Evolutionary conservation across 768 basidiomycete species (phyloP), one percentile per base, ranked within the genome.

Genomic region (Thelephora aurantiotincta): DNA sequence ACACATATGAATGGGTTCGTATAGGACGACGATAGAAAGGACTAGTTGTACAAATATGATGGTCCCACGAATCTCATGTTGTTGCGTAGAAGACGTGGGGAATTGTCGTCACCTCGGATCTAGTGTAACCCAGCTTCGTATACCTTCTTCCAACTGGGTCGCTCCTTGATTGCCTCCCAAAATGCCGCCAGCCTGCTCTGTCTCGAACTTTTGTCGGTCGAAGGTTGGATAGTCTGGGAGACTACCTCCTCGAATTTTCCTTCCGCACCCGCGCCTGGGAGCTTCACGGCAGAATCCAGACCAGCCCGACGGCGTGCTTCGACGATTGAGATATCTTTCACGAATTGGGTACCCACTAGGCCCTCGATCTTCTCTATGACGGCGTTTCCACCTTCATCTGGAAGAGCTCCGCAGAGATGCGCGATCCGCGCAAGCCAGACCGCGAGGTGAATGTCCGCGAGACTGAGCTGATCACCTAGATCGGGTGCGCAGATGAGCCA

Each of bases 381-480:
- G 0, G 59, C 62, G 35, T 69, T 63, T 2, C 84, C 78, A 52
- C 74, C 70, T 35, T 81, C 74, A 5, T 52, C 60, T 1, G 55
- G 58, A 20, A 59, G 60, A 0, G 75, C 85, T 1, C 81, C 83
- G 1, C 73, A 67, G 16, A 87, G 66, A 44, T 55, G 59, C 18
- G 78, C 73, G 3, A 89, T 53, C 22, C 77, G 72, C 9, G 75
- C 64, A 30, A 91, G 58, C 87, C 86, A 93, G 22, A 76, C 78
- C 7, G 76, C 78, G 16, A 90, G 71, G 57, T 90, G 88, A 48
- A 90, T 65, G 58, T 92, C 90, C 12, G 81, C 84, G 43, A 88
- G 64, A 5, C 82, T 87, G 55, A 89, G 60, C 52, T 92, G 87
- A 56, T 92, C 88, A 14, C 89, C 89, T 85, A 33, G 7, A 7